Percentiles rank a stretch among this genome's conserved stretches.
Conservation (phyloP, 768 basidiomycete genomes). For the Leucocoprinus leucothites region DNA sequence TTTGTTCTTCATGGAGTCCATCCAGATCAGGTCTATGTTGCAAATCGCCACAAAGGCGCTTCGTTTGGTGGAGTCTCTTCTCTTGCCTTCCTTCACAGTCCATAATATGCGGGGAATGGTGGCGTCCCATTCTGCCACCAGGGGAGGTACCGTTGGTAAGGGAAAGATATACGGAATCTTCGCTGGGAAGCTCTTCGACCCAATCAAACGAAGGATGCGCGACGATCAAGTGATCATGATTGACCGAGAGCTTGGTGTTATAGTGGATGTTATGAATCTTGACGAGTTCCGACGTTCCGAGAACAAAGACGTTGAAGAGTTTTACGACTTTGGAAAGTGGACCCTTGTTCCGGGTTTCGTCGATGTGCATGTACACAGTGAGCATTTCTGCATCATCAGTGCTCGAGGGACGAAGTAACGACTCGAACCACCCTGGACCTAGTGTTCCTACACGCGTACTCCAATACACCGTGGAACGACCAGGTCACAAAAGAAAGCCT, state of each 20-base stretch:
- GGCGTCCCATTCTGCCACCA: not conserved
- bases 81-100: not conserved
- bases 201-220: constrained; percentile 36
- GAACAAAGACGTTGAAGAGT: constrained; percentile 23
- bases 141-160: not conserved
- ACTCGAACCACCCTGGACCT: not conserved
- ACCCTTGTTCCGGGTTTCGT: constrained; percentile 58
- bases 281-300: constrained; percentile 7
- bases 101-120: not conserved
- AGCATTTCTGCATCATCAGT: constrained; percentile 17
- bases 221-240: constrained; percentile 46
- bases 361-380: constrained; percentile 55
- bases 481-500: constrained; percentile 57
- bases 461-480: constrained; percentile 59
- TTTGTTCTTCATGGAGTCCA: no score
- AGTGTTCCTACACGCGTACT: constrained; percentile 64
- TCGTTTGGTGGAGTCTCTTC: not conserved
- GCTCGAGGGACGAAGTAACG: not conserved
- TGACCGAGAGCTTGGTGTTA: constrained; percentile 42
- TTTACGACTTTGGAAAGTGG: constrained; percentile 41
- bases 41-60: no score
- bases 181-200: constrained; percentile 52
- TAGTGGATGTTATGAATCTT: constrained; percentile 37
- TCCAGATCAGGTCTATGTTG: no score
- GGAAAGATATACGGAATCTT: constrained; percentile 23